phyloP scores from a whole-genome alignment of 2,329 filamentous ascomycete genomes.

The Fusarium sp. region DNA sequence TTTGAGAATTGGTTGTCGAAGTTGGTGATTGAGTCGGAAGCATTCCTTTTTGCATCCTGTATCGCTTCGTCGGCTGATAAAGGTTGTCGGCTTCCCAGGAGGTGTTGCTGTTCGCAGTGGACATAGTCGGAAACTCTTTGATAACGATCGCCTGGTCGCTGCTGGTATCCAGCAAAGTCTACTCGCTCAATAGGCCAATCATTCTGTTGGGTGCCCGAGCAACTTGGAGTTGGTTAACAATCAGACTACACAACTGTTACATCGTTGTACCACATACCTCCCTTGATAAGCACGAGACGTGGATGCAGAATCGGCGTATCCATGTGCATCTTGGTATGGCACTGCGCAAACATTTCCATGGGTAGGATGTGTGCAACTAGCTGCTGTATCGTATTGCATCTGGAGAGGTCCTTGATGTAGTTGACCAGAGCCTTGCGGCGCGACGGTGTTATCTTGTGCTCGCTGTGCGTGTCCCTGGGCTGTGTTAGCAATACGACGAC shows the following conservation, averaged over 20 bases:
- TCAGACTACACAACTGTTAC: neutral
- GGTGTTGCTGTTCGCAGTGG: neutral
- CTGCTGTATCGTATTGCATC: neutral
- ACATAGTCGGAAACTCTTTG: conserved; percentile 19
- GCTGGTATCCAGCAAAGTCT: neutral
- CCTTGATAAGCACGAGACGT: conserved; percentile 21
- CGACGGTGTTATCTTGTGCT: neutral
- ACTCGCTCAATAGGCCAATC: conserved; percentile 1
- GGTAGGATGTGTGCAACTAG: neutral
- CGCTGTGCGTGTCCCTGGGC: neutral
- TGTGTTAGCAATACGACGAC: neutral
- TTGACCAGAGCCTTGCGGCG: neutral
- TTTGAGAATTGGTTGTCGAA: conserved; percentile 16
- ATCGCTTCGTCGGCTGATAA: conserved; percentile 2
- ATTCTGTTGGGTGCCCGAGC: neutral
- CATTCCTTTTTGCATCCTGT: neutral
- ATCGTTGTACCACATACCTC: conserved; percentile 11
- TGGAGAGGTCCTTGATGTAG: neutral
- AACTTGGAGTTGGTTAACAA: conserved; percentile 11
- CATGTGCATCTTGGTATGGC: neutral
- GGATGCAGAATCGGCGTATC: conserved; percentile 6
- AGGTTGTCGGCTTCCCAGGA: neutral
- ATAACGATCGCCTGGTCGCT: conserved; percentile 1
- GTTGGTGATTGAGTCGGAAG: neutral
- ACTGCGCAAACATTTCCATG: neutral